A percentile compares a stretch with the other conserved stretches of the same genome.
These are phyloP conservation scores for Claviceps quebecensis DNA, from an alignment of 2,329 filamentous ascomycete species.

Conservation along the genomic window DNA sequence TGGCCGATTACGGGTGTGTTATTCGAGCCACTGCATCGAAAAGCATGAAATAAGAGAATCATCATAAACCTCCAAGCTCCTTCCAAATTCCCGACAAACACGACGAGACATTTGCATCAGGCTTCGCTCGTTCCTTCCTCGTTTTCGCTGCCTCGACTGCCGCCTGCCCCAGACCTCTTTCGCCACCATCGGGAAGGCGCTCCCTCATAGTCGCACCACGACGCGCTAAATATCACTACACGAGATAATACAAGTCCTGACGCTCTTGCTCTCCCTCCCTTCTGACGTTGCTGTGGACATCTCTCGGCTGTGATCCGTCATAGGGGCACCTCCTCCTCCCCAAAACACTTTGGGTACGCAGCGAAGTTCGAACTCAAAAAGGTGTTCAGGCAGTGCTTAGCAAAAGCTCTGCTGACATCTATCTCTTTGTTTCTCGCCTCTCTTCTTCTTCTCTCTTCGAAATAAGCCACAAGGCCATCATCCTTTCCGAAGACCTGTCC, in stretches of 20 bases:
- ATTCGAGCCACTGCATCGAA: background rate
- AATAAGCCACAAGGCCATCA: conserved; percentile 6
- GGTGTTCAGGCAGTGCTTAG: background rate
- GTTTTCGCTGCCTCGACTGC: background rate
- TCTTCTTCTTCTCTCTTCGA: conserved; percentile 3
- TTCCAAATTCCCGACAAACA: background rate
- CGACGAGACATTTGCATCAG: background rate
- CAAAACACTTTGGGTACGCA: conserved; percentile 1
- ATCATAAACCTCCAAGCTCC: background rate
- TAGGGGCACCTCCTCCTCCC: conserved; percentile 2
- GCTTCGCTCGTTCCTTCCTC: conserved; percentile 1
- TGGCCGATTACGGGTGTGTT: background rate
- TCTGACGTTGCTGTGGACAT: background rate
- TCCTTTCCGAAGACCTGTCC: conserved; percentile 4
- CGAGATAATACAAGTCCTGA: background rate
- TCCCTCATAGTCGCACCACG: background rate
- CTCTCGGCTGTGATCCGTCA: background rate
- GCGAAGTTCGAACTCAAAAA: background rate
- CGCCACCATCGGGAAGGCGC: background rate
- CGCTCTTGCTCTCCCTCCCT: background rate
- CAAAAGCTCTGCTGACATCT: conserved; percentile 1
- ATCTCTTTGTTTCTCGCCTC: conserved; percentile 3
- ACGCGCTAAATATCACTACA: background rate
- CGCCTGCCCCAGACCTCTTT: background rate
- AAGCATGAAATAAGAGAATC: background rate